A percentile compares a stretch with the other conserved stretches of the same genome.
phyloP scores from a whole-genome alignment of 2,329 filamentous ascomycete species.

The Stromatinia cepivora region DNA sequence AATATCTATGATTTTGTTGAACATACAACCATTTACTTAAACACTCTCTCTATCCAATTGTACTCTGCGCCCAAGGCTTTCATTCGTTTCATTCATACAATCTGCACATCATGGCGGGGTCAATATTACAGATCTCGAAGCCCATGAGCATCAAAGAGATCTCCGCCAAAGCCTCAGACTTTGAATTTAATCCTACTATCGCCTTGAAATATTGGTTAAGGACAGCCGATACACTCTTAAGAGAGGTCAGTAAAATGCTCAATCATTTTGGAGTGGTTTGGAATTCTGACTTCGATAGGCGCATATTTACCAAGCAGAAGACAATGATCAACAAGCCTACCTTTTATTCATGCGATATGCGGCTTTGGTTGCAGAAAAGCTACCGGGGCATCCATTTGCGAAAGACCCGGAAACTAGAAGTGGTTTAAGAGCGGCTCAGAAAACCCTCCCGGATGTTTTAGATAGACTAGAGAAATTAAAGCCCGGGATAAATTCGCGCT shows the following conservation, averaged over 20 bases:
- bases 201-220: slow-evolving; percentile 79
- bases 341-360: slow-evolving; percentile 89
- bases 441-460: slow-evolving; percentile 56
- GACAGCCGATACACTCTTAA: slow-evolving; percentile 74
- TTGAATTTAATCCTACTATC: slow-evolving; percentile 76
- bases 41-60: background rate
- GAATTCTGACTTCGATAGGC: slow-evolving; percentile 55
- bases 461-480: slow-evolving; percentile 72
- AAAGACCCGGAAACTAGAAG: slow-evolving; percentile 60
- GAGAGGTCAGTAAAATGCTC: slow-evolving; percentile 62
- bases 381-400: slow-evolving; percentile 75
- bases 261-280: background rate
- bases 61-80: background rate
- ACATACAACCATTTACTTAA: background rate
- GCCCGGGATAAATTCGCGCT: slow-evolving; percentile 70
- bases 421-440: slow-evolving; percentile 56
- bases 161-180: slow-evolving; percentile 71
- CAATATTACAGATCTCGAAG: slow-evolving; percentile 32
- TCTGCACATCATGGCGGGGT: slow-evolving; percentile 38
- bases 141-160: slow-evolving; percentile 79
- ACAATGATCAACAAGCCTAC: slow-evolving; percentile 85
- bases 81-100: background rate
- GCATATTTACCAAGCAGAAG: slow-evolving; percentile 79
- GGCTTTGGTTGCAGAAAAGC: slow-evolving; percentile 73
- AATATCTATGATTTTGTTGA: background rate